phyloP scores from a whole-genome alignment of 345 rosid genomes.

The Pistacia vera region DNA sequence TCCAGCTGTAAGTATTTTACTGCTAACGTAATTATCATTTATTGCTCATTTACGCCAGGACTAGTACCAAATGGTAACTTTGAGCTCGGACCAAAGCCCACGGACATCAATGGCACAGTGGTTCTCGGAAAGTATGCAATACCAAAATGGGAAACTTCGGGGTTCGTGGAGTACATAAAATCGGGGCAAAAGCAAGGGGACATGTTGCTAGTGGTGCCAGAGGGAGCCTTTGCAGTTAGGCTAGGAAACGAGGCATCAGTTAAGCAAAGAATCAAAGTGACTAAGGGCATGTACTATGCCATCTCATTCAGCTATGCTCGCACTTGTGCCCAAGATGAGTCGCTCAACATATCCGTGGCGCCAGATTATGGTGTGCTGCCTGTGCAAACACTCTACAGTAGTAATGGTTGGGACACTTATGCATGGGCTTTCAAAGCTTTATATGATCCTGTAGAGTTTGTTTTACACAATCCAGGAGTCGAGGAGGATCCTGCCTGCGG shows the following conservation, averaged over 20 bases:
- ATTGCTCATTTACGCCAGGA: slow-evolving; percentile 35
- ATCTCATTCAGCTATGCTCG: slow-evolving; percentile 87
- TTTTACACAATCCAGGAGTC: slow-evolving; percentile 80
- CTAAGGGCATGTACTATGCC: slow-evolving; percentile 56
- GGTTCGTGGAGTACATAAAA: slow-evolving; percentile 79
- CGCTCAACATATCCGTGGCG: slow-evolving; percentile 64
- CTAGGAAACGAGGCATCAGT: slow-evolving; percentile 89
- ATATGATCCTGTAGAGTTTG: slow-evolving; percentile 38
- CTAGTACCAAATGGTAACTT: slow-evolving; percentile 80
- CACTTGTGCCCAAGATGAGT: slow-evolving; percentile 88
- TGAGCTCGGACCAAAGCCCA: slow-evolving; percentile 57
- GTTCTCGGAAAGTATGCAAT: slow-evolving; percentile 50
- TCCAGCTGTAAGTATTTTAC: no score
- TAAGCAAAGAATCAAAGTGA: slow-evolving; percentile 57
- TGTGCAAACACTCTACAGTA: slow-evolving; percentile 74
- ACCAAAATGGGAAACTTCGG: slow-evolving; percentile 77
- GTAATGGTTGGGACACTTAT: slow-evolving; percentile 80
- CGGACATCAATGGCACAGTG: slow-evolving; percentile 67
- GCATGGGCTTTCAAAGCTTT: slow-evolving; percentile 73
- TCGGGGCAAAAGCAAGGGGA: slow-evolving; percentile 94
- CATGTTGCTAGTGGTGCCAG: slow-evolving; percentile 89
- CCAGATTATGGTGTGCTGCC: slow-evolving; percentile 76
- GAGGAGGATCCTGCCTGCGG: slow-evolving; percentile 93
- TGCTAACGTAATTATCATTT: not conserved
- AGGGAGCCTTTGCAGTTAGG: slow-evolving; percentile 74